Evolutionary conservation across 805 yeast genomes (phyloP).

Genomic region (Geotrichum ghanense): DNA sequence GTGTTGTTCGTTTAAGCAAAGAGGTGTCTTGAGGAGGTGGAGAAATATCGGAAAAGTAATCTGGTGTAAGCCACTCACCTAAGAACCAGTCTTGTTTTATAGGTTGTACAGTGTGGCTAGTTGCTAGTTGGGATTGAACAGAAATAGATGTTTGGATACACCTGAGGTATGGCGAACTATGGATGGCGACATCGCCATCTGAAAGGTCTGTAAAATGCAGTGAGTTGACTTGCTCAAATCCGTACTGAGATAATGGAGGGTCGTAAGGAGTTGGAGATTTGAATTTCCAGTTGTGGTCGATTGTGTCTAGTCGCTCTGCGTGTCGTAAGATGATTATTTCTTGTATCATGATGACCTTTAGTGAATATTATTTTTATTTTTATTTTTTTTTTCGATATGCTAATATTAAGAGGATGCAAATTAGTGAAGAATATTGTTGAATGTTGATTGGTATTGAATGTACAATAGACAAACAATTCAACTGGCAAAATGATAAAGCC

Average conservation of each 20-base stretch:
- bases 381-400: too few relatives aligned
- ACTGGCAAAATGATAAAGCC: too few relatives aligned
- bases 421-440: too few relatives aligned
- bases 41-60: conserved; percentile 22
- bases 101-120: conserved; percentile 7
- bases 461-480: too few relatives aligned
- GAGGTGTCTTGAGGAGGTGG: conserved; percentile 29
- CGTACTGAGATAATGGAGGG: conserved; percentile 26
- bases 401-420: too few relatives aligned
- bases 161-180: conserved; percentile 28
- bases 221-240: conserved; percentile 7
- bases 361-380: too few relatives aligned
- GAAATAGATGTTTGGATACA: conserved; percentile 27
- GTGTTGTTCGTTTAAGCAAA: conserved; percentile 16
- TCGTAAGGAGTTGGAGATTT: conserved; percentile 28
- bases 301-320: conserved; percentile 25
- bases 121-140: conserved; percentile 16
- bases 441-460: too few relatives aligned
- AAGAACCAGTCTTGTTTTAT: conserved; percentile 21
- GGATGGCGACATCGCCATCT: conserved; percentile 14
- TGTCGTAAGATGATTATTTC: conserved; percentile 25
- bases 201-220: conserved; percentile 4
- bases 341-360: too few relatives aligned
- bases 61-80: conserved; percentile 31
- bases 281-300: conserved; percentile 22